Conservation (phyloP, 129 eudicot genomes). For the Logfia minima region DNA sequence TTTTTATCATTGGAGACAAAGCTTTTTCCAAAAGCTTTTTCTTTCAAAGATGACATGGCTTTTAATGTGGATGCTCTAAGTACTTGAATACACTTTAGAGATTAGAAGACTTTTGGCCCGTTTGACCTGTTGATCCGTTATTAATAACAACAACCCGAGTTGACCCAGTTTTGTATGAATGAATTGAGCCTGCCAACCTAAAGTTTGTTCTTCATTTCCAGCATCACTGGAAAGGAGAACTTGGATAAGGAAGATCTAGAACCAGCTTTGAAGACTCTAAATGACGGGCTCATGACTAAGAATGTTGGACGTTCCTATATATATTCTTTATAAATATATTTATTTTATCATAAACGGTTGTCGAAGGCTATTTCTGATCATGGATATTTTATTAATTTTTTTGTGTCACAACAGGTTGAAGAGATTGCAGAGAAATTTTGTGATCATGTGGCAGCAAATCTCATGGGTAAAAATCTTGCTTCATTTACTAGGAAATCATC, state of each 20-base stretch:
- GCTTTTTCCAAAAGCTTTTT: too few relatives aligned
- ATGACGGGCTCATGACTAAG: slow-evolving; percentile 94
- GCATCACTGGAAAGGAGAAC: slow-evolving; percentile 93
- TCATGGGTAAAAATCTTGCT: slow-evolving; percentile 83
- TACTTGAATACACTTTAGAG: too few relatives aligned
- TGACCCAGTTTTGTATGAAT: not conserved
- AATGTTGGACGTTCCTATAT: slow-evolving; percentile 67
- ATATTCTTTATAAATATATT: too few relatives aligned
- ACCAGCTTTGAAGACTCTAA: slow-evolving; percentile 91
- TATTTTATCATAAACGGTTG: not conserved
- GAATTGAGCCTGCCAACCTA: too few relatives aligned
- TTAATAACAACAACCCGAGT: not conserved
- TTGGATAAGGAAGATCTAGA: slow-evolving; percentile 88
- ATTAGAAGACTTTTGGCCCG: not conserved
- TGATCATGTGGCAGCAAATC: slow-evolving; percentile 86
- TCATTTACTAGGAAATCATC: slow-evolving; percentile 96
- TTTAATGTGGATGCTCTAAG: too few relatives aligned
- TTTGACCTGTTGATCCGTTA: not conserved
- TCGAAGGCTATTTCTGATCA: not conserved
- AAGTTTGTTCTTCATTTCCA: slow-evolving; percentile 11
- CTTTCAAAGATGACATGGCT: too few relatives aligned
- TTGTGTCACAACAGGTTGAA: slow-evolving; percentile 56
- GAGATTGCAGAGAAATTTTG: slow-evolving; percentile 96
- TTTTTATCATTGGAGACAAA: too few relatives aligned
- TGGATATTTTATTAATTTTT: not conserved